phyloP scores from a whole-genome alignment of 1,139 yeast species.

The Arxiozyma telluris region DNA sequence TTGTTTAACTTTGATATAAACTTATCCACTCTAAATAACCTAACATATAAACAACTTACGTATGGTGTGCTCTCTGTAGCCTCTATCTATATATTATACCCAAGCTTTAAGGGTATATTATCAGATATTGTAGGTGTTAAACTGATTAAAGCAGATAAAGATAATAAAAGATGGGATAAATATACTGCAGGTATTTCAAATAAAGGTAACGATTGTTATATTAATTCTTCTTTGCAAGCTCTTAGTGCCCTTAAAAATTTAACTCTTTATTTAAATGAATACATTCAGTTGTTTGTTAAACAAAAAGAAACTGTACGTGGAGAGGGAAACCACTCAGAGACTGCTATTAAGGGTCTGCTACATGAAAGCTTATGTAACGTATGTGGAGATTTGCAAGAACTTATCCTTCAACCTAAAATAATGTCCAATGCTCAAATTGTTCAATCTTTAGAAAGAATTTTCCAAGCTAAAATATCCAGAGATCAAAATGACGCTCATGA shows the following conservation, averaged over 20 bases:
- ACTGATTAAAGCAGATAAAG: background rate
- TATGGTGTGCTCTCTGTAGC: constrained; percentile 3
- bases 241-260: constrained; percentile 60
- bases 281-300: background rate
- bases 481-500: constrained; percentile 96
- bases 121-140: background rate
- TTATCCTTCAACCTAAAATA: constrained; percentile 44
- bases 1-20: background rate
- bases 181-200: constrained; percentile 78
- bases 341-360: constrained; percentile 1
- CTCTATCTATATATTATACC: constrained; percentile 8
- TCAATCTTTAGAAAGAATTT: constrained; percentile 65
- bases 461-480: constrained; percentile 65
- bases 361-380: constrained; percentile 9
- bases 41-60: background rate
- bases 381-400: constrained; percentile 44
- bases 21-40: background rate
- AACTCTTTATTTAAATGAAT: constrained; percentile 49
- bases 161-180: constrained; percentile 52
- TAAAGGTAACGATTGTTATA: constrained; percentile 82
- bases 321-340: background rate
- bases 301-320: background rate
- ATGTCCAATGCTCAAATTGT: constrained; percentile 74
- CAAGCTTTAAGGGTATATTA: constrained; percentile 4
- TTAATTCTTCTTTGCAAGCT: constrained; percentile 85